These are phyloP conservation scores for Podaxis carcinomalis DNA, from an alignment of 768 basidiomycete genomes.

Conservation along the genomic window DNA sequence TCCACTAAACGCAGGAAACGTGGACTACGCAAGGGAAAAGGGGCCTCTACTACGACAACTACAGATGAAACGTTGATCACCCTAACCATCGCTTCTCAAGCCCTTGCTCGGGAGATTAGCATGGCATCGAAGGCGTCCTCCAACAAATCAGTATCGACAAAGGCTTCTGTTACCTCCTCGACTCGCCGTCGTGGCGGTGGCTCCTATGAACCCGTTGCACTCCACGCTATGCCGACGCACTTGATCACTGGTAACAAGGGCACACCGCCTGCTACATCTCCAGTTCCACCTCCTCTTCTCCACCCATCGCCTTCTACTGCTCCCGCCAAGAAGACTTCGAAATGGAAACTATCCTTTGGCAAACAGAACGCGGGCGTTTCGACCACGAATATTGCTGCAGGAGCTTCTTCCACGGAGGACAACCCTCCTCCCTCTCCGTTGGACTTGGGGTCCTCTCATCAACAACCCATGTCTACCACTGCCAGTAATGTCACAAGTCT, in stretches of 20 bases:
- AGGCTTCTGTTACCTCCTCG: slow-evolving; percentile 23
- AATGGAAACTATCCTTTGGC: slow-evolving; percentile 78
- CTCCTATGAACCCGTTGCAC: slow-evolving; percentile 41
- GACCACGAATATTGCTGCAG: slow-evolving; percentile 28
- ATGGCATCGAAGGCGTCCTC: slow-evolving; percentile 50
- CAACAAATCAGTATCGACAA: slow-evolving; percentile 26
- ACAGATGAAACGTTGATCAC: slow-evolving; percentile 60
- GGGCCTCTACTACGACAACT: slow-evolving; percentile 34
- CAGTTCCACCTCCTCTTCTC: slow-evolving; percentile 20
- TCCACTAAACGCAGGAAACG: slow-evolving; percentile 80
- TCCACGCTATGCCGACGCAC: slow-evolving; percentile 38
- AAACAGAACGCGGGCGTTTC: slow-evolving; percentile 38
- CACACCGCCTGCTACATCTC: slow-evolving; percentile 10
- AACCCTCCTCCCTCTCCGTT: slow-evolving; percentile 25
- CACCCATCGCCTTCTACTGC: slow-evolving; percentile 20
- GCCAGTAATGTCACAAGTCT: slow-evolving; percentile 75
- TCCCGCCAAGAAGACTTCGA: slow-evolving; percentile 77
- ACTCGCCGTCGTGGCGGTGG: slow-evolving; percentile 19
- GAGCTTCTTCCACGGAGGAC: slow-evolving; percentile 38
- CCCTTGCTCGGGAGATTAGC: slow-evolving; percentile 81
- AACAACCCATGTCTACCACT: slow-evolving; percentile 53
- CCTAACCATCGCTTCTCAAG: slow-evolving; percentile 77
- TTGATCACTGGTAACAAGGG: slow-evolving; percentile 22
- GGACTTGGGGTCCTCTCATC: slow-evolving; percentile 21
- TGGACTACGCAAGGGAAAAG: slow-evolving; percentile 81